Percentiles rank a stretch among this genome's conserved stretches.
These are phyloP conservation scores for Didymella segeticola DNA, from an alignment of 2,329 filamentous ascomycete species.

Conservation along the genomic window DNA sequence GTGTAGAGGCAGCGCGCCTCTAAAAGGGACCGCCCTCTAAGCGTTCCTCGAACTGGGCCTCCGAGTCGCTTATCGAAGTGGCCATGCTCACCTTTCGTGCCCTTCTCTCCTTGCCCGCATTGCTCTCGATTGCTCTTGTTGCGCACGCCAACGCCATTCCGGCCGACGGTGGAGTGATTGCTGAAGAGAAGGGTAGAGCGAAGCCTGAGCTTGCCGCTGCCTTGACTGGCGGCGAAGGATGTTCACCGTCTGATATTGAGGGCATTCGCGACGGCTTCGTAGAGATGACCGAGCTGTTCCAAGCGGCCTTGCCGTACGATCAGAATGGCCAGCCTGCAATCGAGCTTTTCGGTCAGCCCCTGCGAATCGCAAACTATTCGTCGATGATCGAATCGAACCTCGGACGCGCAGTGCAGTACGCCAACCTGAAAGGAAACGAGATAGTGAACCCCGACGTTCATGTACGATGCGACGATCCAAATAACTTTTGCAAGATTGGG, in stretches of 20 bases:
- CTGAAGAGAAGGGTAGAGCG: constrained; percentile 25
- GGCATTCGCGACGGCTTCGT: constrained; percentile 40
- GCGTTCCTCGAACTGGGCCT: neutral
- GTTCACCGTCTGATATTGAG: constrained; percentile 33
- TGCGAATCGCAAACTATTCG: constrained; percentile 36
- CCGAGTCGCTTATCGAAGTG: constrained; percentile 4
- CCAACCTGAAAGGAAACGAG: constrained; percentile 29
- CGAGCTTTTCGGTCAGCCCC: constrained; percentile 40
- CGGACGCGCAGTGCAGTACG: constrained; percentile 39
- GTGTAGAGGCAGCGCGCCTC: constrained; percentile 3
- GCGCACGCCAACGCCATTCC: constrained; percentile 32
- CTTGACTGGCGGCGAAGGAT: constrained; percentile 43
- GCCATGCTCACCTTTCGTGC: constrained; percentile 32
- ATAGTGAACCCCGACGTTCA: constrained; percentile 41
- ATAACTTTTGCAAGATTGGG: constrained; percentile 32
- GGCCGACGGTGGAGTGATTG: constrained; percentile 32
- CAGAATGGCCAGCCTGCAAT: constrained; percentile 29
- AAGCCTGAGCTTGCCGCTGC: constrained; percentile 29
- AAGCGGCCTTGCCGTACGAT: constrained; percentile 33
- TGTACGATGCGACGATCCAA: constrained; percentile 45
- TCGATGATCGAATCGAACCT: constrained; percentile 38
- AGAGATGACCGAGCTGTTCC: constrained; percentile 43
- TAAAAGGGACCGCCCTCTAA: neutral
- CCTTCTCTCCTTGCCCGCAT: constrained; percentile 31
- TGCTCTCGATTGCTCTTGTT: constrained; percentile 30